These are phyloP conservation scores for Colletotrichum agaves DNA, from an alignment of 2,329 filamentous ascomycete genomes.

Conservation along the genomic window DNA sequence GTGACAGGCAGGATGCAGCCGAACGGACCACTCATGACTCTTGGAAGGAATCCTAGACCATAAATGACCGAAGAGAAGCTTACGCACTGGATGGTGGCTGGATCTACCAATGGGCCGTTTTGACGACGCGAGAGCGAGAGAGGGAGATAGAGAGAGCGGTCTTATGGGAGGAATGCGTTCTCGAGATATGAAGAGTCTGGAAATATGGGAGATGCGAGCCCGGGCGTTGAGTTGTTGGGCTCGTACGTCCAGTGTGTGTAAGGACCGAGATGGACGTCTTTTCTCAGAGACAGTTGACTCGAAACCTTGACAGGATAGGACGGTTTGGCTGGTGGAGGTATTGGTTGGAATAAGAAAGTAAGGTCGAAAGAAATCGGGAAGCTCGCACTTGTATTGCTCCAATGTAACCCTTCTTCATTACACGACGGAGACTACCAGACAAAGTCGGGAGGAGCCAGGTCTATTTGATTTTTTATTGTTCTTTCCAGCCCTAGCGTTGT, in stretches of 20 bases:
- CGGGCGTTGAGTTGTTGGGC: background rate
- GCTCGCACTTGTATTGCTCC: slow-evolving; percentile 18
- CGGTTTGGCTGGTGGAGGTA: slow-evolving; percentile 5
- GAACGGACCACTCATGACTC: slow-evolving; percentile 31
- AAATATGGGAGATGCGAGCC: background rate
- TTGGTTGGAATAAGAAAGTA: slow-evolving; percentile 21
- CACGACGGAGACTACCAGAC: slow-evolving; percentile 20
- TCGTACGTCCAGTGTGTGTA: slow-evolving; percentile 9
- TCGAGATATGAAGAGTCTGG: background rate
- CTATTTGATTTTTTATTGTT: slow-evolving; percentile 39
- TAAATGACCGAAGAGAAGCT: slow-evolving; percentile 27
- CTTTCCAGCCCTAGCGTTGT: slow-evolving; percentile 33
- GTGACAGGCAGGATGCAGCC: slow-evolving; percentile 33
- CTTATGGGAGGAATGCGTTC: background rate
- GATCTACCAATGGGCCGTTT: slow-evolving; percentile 2
- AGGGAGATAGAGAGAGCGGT: background rate
- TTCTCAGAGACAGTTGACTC: slow-evolving; percentile 6
- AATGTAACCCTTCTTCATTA: slow-evolving; percentile 33
- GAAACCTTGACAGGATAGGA: slow-evolving; percentile 5
- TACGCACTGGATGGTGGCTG: slow-evolving; percentile 22
- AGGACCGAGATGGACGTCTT: background rate
- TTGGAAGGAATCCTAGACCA: slow-evolving; percentile 11
- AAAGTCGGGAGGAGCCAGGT: slow-evolving; percentile 34
- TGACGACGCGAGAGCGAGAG: background rate
- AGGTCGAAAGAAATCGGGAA: slow-evolving; percentile 21